A percentile compares a stretch with the other conserved stretches of the same genome.
Evolutionary conservation across 2,329 filamentous ascomycete genomes (phyloP).

Genomic region (Aspergillus candidus): DNA sequence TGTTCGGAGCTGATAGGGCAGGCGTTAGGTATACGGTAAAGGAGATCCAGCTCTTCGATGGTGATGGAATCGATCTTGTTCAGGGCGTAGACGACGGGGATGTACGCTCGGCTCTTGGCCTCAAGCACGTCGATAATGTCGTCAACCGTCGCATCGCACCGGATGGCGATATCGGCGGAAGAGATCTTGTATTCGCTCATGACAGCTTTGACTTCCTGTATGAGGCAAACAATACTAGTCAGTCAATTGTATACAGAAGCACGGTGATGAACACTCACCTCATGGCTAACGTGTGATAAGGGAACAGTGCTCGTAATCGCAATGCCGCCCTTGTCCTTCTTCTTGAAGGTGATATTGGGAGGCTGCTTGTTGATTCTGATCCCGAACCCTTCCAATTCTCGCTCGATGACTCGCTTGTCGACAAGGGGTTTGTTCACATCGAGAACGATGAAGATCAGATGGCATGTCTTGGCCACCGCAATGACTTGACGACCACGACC

Average conservation of each 20-base stretch:
- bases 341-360: constrained; percentile 98
- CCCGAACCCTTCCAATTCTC: constrained; percentile 91
- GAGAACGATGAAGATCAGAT: constrained; percentile 96
- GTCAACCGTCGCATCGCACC: constrained; percentile 95
- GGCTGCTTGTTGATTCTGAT: constrained; percentile 96
- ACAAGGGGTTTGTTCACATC: constrained; percentile 98
- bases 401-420: constrained; percentile 93
- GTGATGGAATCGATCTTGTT: constrained; percentile 99
- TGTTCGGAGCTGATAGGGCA: constrained; percentile 96
- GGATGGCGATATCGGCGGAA: constrained; percentile 93
- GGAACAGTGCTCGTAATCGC: constrained; percentile 94
- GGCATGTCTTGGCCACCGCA: constrained; percentile 96
- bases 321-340: constrained; percentile 98
- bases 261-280: constrained; percentile 40
- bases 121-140: constrained; percentile 95
- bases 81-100: constrained; percentile 96
- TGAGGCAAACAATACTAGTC: constrained; percentile 4
- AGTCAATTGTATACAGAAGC: constrained; percentile 4
- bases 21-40: constrained; percentile 95
- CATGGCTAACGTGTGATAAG: constrained; percentile 83
- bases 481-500: constrained; percentile 97
- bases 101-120: constrained; percentile 90
- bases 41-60: constrained; percentile 91
- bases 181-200: constrained; percentile 96
- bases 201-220: constrained; percentile 85